Percentiles rank a stretch among this genome's conserved stretches.
These are phyloP conservation scores for Mycena pura DNA, from an alignment of 768 basidiomycete species.

Conservation along the genomic window DNA sequence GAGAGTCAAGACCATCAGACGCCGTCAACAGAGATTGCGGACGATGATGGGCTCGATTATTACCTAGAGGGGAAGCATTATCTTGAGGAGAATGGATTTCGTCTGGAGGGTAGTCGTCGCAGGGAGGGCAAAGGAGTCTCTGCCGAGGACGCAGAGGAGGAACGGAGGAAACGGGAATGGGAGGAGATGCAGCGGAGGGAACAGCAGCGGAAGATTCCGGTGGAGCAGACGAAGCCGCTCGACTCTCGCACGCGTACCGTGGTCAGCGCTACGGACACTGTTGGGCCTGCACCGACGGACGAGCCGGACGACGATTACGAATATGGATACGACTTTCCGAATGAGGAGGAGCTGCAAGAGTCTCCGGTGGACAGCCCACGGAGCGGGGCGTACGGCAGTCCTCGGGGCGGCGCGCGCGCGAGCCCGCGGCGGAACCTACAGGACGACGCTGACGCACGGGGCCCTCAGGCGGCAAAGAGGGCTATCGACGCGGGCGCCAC, in stretches of 20 bases:
- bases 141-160: slow-evolving; percentile 17
- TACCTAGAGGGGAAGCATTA: slow-evolving; percentile 21
- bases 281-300: slow-evolving; percentile 31
- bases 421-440: not conserved
- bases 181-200: slow-evolving; percentile 21
- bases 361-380: slow-evolving; percentile 25
- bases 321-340: slow-evolving; percentile 21
- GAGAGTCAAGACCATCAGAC: slow-evolving; percentile 46
- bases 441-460: not conserved
- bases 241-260: slow-evolving; percentile 30
- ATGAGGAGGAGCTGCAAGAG: slow-evolving; percentile 27
- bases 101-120: not conserved
- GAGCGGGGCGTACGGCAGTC: slow-evolving; percentile 1
- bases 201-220: not conserved
- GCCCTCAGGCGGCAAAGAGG: not conserved
- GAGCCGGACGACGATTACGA: slow-evolving; percentile 26
- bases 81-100: slow-evolving; percentile 21
- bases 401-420: not conserved
- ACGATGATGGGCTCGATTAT: slow-evolving; percentile 21
- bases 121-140: not conserved
- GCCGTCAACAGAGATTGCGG: slow-evolving; percentile 42
- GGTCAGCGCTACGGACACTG: slow-evolving; percentile 43
- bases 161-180: slow-evolving; percentile 18
- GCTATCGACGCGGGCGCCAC: slow-evolving; percentile 22
- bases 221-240: slow-evolving; percentile 10